phyloP scores from a whole-genome alignment of 805 yeast genomes.

The Metschnikowia sp. region DNA sequence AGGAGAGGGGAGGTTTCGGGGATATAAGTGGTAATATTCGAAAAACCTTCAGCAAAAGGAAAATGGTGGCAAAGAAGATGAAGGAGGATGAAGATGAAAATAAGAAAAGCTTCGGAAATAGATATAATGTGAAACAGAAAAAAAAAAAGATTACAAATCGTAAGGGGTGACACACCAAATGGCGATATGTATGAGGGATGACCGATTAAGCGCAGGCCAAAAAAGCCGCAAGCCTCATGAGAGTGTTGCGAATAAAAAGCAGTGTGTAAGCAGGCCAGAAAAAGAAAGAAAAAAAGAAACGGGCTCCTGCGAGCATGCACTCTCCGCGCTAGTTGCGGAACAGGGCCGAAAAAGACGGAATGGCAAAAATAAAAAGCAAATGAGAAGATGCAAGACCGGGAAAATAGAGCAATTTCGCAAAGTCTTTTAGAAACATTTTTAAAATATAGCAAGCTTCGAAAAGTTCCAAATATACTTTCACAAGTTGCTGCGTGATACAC shows the following conservation, averaged over 20 bases:
- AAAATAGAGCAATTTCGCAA: background rate
- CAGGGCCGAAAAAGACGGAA: background rate
- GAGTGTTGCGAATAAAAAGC: slow-evolving; percentile 3
- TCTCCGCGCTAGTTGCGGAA: background rate
- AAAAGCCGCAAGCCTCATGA: slow-evolving; percentile 3
- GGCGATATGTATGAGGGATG: slow-evolving; percentile 1
- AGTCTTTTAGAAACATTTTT: no score
- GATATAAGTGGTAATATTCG: background rate
- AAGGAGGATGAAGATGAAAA: background rate
- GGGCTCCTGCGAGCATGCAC: background rate
- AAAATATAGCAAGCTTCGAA: no score
- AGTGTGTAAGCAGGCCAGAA: slow-evolving; percentile 8
- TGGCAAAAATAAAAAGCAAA: background rate
- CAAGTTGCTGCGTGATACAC: no score
- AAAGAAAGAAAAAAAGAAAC: background rate
- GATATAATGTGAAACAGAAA: background rate
- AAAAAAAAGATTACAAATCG: background rate
- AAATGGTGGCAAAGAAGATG: background rate
- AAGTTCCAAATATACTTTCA: no score
- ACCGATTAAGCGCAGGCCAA: slow-evolving; percentile 4
- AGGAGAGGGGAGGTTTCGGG: background rate
- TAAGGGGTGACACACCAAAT: slow-evolving; percentile 1
- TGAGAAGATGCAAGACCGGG: background rate
- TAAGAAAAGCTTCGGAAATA: background rate
- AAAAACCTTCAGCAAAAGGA: background rate